These are phyloP conservation scores for Tulasnella sp. DNA, from an alignment of 768 basidiomycete species.

Conservation along the genomic window DNA sequence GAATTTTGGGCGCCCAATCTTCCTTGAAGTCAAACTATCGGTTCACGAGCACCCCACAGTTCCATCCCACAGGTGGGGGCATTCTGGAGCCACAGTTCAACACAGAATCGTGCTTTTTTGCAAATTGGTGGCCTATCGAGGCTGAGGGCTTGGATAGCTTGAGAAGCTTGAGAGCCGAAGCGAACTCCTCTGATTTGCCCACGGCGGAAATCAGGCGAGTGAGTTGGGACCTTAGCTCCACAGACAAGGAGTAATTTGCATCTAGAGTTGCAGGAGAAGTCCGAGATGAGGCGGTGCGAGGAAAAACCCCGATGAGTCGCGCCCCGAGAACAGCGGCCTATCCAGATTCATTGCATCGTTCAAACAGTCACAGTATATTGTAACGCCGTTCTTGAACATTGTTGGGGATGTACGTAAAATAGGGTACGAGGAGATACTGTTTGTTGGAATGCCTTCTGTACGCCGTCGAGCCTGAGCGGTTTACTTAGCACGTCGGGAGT, in stretches of 20 bases:
- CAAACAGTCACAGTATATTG: not conserved
- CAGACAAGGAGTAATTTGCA: not conserved
- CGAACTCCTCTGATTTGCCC: not conserved
- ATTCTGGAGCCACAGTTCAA: not conserved
- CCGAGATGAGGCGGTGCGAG: conserved; percentile 14
- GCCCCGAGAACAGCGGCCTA: not conserved
- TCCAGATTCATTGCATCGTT: not conserved
- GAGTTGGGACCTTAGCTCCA: conserved; percentile 10
- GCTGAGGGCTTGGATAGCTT: conserved; percentile 3
- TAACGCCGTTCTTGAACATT: not conserved
- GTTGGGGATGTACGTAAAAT: not conserved
- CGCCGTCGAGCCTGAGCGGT: conserved; percentile 6
- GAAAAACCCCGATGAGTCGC: not conserved
- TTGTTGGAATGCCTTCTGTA: not conserved
- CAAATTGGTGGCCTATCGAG: not conserved
- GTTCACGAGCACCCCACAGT: not conserved
- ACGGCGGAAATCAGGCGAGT: conserved; percentile 9
- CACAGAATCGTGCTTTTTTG: not conserved
- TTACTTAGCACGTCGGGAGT: conserved; percentile 9
- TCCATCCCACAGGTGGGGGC: not conserved
- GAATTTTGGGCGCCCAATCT: not conserved
- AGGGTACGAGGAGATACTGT: not conserved
- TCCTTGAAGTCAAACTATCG: conserved; percentile 5
- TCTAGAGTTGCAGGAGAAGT: not conserved
- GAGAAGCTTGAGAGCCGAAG: not conserved